These are phyloP conservation scores for Saccharomycopsis sp. DNA, from an alignment of 805 yeast genomes.

Conservation along the genomic window DNA sequence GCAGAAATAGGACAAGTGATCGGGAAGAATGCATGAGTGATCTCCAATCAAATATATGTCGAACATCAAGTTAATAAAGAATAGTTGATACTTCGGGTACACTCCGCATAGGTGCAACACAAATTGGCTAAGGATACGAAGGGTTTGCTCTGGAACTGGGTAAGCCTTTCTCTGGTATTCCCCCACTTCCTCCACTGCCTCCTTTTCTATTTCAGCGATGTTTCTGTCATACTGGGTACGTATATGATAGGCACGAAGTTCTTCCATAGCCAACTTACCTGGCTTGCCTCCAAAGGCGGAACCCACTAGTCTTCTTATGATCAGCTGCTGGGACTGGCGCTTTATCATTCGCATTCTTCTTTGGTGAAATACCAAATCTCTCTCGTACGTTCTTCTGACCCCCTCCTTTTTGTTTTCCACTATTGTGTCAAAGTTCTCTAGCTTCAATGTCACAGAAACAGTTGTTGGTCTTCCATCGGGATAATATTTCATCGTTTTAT, in stretches of 20 bases:
- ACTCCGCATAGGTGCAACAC: background rate
- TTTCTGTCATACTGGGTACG: background rate
- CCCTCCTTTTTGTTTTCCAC: background rate
- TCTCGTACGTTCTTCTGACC: background rate
- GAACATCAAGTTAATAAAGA: background rate
- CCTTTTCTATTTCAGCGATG: background rate
- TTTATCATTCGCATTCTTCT: background rate
- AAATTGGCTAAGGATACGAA: background rate
- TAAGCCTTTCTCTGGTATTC: background rate
- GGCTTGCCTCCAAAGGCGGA: background rate
- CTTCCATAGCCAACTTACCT: background rate
- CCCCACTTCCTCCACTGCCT: background rate
- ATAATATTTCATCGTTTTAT: background rate
- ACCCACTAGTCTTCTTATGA: background rate
- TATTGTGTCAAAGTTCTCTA: background rate
- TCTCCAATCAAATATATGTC: background rate
- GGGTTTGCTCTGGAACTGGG: background rate
- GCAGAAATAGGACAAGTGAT: background rate
- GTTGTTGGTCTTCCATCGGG: background rate
- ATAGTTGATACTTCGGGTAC: background rate
- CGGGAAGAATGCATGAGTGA: background rate
- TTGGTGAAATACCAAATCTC: background rate
- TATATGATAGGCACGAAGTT: background rate
- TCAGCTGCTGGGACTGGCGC: background rate
- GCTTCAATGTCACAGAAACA: background rate